Conservation (phyloP, 2,329 filamentous ascomycete genomes). For the Aspergillus flavus region DNA sequence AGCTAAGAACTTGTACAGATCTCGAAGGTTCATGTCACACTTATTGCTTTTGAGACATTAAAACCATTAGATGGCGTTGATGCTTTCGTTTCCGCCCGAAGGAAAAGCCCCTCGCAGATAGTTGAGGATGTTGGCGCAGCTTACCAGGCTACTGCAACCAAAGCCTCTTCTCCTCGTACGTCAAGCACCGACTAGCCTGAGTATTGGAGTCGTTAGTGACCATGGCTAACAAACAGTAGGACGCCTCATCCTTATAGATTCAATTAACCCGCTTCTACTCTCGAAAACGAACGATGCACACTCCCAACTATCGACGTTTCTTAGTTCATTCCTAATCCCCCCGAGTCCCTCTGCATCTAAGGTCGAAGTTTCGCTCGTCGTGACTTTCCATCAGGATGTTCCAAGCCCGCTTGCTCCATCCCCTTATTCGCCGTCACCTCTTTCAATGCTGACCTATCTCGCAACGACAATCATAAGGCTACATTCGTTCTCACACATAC, state of each 20-base stretch:
- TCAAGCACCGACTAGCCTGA: background rate
- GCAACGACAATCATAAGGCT: constrained; percentile 83
- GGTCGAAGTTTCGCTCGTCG: constrained; percentile 67
- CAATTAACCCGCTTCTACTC: constrained; percentile 66
- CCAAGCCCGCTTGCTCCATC: constrained; percentile 53
- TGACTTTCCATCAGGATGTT: constrained; percentile 81
- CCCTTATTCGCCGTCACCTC: constrained; percentile 63
- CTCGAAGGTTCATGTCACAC: constrained; percentile 70
- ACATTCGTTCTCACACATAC: constrained; percentile 72
- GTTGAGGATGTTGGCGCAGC: constrained; percentile 60
- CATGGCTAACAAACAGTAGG: constrained; percentile 48
- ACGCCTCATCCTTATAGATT: constrained; percentile 77
- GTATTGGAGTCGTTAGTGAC: background rate
- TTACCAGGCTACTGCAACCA: constrained; percentile 24
- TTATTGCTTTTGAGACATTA: constrained; percentile 76
- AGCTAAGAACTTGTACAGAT: constrained; percentile 22
- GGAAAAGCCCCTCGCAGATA: constrained; percentile 61
- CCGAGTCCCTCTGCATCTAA: constrained; percentile 29
- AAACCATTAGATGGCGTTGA: constrained; percentile 66
- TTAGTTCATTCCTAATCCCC: constrained; percentile 69
- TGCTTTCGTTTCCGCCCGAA: constrained; percentile 65
- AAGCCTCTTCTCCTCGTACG: constrained; percentile 32
- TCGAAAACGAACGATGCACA: constrained; percentile 47
- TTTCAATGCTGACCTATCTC: constrained; percentile 76
- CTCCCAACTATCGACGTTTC: constrained; percentile 66